A percentile compares a stretch with the other conserved stretches of the same genome.
Evolutionary conservation across 257 asterid species (phyloP).

Genomic region (Plantago ovata): DNA sequence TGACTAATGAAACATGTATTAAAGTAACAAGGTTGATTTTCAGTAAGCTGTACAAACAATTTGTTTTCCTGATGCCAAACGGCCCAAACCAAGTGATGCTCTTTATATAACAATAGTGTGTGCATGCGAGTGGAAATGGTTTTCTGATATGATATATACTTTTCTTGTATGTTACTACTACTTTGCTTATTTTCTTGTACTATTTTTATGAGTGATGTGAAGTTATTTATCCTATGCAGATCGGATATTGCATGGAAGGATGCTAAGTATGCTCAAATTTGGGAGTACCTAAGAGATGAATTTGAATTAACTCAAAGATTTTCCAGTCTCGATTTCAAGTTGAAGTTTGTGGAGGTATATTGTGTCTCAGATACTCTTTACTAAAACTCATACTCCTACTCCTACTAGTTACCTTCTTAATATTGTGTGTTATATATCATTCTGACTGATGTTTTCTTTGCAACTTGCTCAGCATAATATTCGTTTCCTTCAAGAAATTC

Average conservation of each 20-base stretch:
- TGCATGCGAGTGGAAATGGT: not conserved
- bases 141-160: not conserved
- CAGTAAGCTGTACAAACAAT: too few relatives aligned
- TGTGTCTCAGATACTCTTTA: not conserved
- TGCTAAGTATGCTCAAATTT: constrained; percentile 95
- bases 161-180: not conserved
- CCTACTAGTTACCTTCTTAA: not conserved
- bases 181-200: not conserved
- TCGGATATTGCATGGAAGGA: constrained; percentile 92
- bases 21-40: too few relatives aligned
- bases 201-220: constrained; percentile 13
- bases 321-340: constrained; percentile 91
- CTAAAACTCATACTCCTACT: too few relatives aligned
- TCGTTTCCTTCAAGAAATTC: constrained; percentile 90
- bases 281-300: constrained; percentile 98
- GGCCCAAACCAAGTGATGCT: not conserved
- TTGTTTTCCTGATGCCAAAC: too few relatives aligned
- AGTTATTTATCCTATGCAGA: constrained; percentile 24
- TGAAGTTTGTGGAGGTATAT: constrained; percentile 91
- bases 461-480: constrained; percentile 73
- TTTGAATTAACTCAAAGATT: constrained; percentile 94
- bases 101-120: not conserved
- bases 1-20: too few relatives aligned
- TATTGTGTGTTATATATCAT: not conserved
- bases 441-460: constrained; percentile 8